A percentile compares a stretch with the other conserved stretches of the same genome.
These are phyloP conservation scores for Aureobasidium pullulans DNA, from an alignment of 2,329 filamentous ascomycete genomes.

Conservation along the genomic window DNA sequence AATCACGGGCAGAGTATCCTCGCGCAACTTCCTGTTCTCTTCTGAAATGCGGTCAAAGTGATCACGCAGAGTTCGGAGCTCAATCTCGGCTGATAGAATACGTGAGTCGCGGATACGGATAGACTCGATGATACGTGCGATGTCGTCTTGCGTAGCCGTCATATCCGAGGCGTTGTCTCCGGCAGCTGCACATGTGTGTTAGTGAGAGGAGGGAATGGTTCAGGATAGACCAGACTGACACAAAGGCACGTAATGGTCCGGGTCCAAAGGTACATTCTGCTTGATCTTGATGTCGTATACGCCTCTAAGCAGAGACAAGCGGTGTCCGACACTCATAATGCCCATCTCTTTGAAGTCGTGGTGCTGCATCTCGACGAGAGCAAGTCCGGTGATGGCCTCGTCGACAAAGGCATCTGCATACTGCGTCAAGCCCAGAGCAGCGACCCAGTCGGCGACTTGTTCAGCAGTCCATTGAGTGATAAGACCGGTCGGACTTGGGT, in stretches of 20 bases:
- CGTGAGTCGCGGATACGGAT: conserved; percentile 85
- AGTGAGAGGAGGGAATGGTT: conserved; percentile 13
- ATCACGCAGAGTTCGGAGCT: conserved; percentile 65
- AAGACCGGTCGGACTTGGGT: conserved; percentile 63
- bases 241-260: conserved; percentile 86
- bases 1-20: conserved; percentile 85
- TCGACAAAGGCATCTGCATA: conserved; percentile 82
- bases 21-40: conserved; percentile 79
- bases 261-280: conserved; percentile 83
- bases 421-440: conserved; percentile 69
- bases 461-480: conserved; percentile 77
- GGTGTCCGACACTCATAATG: conserved; percentile 84
- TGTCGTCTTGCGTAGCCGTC: conserved; percentile 84
- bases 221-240: conserved; percentile 51
- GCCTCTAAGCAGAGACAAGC: conserved; percentile 87
- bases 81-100: conserved; percentile 73
- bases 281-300: conserved; percentile 95
- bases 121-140: conserved; percentile 83
- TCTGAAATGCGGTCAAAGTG: conserved; percentile 51
- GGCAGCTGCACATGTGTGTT: conserved; percentile 54
- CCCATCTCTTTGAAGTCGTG: conserved; percentile 95
- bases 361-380: conserved; percentile 78
- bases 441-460: conserved; percentile 84
- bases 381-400: conserved; percentile 90
- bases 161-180: conserved; percentile 81